A percentile compares a stretch with the other conserved stretches of the same genome.
Evolutionary conservation across 306 rosid genomes (phyloP).

Genomic region (Cotoneaster glaucophyllus): DNA sequence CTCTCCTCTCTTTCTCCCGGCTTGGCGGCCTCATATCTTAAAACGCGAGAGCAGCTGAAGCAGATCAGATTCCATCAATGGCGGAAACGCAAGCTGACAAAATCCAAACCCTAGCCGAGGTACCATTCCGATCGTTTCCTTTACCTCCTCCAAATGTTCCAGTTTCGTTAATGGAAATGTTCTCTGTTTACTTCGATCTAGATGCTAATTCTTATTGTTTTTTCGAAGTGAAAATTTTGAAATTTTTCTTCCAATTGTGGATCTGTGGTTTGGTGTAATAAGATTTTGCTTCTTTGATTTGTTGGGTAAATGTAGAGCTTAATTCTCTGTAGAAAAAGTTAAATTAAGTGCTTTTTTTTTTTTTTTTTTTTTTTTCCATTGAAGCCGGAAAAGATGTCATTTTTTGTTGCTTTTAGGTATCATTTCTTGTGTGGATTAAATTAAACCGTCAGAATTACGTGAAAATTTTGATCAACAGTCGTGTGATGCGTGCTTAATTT

Average conservation of each 20-base stretch:
- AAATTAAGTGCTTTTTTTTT: background rate
- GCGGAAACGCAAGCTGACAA: slow-evolving; percentile 52
- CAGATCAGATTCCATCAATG: slow-evolving; percentile 42
- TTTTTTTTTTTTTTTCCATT: too few relatives aligned
- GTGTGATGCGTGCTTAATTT: background rate
- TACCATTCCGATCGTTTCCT: background rate
- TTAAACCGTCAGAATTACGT: background rate
- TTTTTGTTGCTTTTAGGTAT: too few relatives aligned
- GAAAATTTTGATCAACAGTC: background rate
- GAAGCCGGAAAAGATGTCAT: background rate
- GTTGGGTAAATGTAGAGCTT: background rate
- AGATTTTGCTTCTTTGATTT: background rate
- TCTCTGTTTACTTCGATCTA: background rate
- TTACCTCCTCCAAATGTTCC: background rate
- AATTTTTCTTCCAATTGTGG: background rate
- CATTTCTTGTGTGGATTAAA: background rate
- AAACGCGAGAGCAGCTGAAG: slow-evolving; percentile 3
- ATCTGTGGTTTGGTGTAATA: slow-evolving; percentile 2
- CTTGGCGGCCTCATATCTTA: slow-evolving; percentile 13
- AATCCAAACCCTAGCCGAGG: slow-evolving; percentile 64
- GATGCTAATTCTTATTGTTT: background rate
- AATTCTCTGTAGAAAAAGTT: background rate
- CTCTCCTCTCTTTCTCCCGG: background rate
- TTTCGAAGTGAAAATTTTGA: background rate
- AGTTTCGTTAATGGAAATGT: background rate